A percentile compares a stretch with the other conserved stretches of the same genome.
phyloP scores from a whole-genome alignment of 371 early-diverging fungal species.

The Apophysomyces variabilis region DNA sequence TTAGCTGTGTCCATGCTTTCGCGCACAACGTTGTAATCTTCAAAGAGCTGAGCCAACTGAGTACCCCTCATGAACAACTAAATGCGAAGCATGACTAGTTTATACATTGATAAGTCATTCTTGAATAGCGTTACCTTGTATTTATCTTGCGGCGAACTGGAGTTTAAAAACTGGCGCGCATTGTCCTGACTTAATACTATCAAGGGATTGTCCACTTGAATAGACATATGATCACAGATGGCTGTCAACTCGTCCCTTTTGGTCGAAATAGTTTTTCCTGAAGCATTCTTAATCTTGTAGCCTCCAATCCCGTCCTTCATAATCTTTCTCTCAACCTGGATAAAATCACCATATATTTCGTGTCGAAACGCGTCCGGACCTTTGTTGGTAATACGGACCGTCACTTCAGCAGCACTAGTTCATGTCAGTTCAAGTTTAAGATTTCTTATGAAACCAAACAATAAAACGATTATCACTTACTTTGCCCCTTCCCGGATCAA shows the following conservation, averaged over 20 bases:
- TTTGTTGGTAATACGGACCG: constrained; percentile 78
- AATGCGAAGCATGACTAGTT: not conserved
- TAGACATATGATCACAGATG: constrained; percentile 87
- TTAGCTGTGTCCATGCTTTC: constrained; percentile 69
- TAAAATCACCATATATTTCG: constrained; percentile 79
- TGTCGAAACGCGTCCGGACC: constrained; percentile 84
- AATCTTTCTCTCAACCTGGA: constrained; percentile 85
- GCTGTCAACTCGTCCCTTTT: constrained; percentile 82
- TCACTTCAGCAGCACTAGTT: constrained; percentile 64
- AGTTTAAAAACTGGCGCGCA: constrained; percentile 87
- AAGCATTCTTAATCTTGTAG: constrained; percentile 77
- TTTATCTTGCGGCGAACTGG: constrained; percentile 82
- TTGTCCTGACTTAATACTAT: constrained; percentile 92
- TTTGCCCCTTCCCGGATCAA: constrained; percentile 86
- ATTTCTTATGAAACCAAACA: not conserved
- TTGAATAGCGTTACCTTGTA: constrained; percentile 59
- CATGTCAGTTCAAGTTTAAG: not conserved
- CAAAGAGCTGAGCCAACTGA: constrained; percentile 74
- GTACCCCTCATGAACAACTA: constrained; percentile 89
- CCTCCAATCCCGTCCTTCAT: constrained; percentile 65
- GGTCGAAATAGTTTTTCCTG: constrained; percentile 67
- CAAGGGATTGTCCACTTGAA: constrained; percentile 93
- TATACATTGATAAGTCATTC: not conserved
- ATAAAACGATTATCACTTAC: constrained; percentile 38
- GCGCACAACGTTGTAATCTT: constrained; percentile 74